Conservation (phyloP, 2,329 filamentous ascomycete genomes). For the Penicillium polonicum region DNA sequence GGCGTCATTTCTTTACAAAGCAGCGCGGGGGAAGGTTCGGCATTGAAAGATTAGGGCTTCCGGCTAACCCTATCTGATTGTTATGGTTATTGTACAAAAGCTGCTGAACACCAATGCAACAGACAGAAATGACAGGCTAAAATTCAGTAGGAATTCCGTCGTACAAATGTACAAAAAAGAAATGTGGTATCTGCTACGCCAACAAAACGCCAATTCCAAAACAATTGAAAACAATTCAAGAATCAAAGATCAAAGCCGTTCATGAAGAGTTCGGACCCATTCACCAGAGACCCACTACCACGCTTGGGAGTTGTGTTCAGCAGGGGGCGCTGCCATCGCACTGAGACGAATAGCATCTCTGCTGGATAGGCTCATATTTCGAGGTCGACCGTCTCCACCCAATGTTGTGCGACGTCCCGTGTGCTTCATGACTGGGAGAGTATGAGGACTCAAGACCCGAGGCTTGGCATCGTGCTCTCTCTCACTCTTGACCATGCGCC, state of each 20-base stretch:
- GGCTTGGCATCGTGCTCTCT: conserved; percentile 56
- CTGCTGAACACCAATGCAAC: background rate
- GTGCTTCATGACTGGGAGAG: conserved; percentile 58
- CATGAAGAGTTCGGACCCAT: conserved; percentile 20
- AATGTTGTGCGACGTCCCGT: conserved; percentile 45
- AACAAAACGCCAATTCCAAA: conserved; percentile 28
- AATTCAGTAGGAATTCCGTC: background rate
- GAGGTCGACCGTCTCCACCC: conserved; percentile 41
- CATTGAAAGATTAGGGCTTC: conserved; percentile 5
- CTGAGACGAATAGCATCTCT: conserved; percentile 43
- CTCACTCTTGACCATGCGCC: conserved; percentile 64
- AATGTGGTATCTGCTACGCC: conserved; percentile 34
- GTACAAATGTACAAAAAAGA: conserved; percentile 13
- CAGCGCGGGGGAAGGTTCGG: conserved; percentile 2
- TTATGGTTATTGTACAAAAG: background rate
- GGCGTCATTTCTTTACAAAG: conserved; percentile 29
- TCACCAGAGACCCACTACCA: conserved; percentile 27
- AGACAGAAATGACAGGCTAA: background rate
- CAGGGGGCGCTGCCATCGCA: conserved; percentile 36
- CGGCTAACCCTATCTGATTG: conserved; percentile 1
- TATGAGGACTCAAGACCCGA: conserved; percentile 62
- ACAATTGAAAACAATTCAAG: conserved; percentile 12
- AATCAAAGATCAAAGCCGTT: conserved; percentile 4
- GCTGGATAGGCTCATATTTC: conserved; percentile 40
- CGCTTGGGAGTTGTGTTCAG: conserved; percentile 32